Evolutionary conservation across 345 rosid species (phyloP).

Genomic region (Toxicodendron radicans): DNA sequence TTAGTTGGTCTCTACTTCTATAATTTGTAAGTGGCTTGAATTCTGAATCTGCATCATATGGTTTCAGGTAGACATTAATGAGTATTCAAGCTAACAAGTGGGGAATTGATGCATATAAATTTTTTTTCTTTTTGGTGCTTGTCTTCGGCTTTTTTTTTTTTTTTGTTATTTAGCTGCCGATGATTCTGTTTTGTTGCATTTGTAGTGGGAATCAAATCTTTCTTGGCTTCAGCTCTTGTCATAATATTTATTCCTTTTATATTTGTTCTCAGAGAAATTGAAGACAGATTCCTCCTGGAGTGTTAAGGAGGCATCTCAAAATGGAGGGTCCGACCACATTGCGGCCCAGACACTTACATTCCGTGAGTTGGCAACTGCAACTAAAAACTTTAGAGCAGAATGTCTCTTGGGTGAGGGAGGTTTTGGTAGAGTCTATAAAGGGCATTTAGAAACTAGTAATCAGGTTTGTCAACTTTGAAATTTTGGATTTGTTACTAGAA

Average conservation of each 20-base stretch:
- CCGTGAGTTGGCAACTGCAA: slow-evolving; percentile 72
- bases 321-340: slow-evolving; percentile 50
- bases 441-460: slow-evolving; percentile 53
- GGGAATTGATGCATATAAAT: not conserved
- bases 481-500: not conserved
- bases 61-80: not conserved
- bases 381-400: slow-evolving; percentile 76
- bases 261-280: slow-evolving; percentile 41
- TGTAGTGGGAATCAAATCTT: not conserved
- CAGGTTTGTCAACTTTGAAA: slow-evolving; percentile 48
- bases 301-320: slow-evolving; percentile 39
- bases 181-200: slow-evolving; percentile 1
- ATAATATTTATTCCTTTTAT: not conserved
- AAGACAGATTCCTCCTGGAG: slow-evolving; percentile 35
- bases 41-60: not conserved
- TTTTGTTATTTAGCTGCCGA: not conserved
- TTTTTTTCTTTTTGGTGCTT: slow-evolving; percentile 12
- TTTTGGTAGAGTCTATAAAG: slow-evolving; percentile 84
- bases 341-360: slow-evolving; percentile 75
- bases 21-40: not conserved
- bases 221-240: not conserved
- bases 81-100: no score
- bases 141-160: slow-evolving; percentile 1
- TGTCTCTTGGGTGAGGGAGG: slow-evolving; percentile 92
- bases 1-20: not conserved